Evolutionary conservation across 768 basidiomycete genomes (phyloP).

Genomic region (Boletus fagicola): DNA sequence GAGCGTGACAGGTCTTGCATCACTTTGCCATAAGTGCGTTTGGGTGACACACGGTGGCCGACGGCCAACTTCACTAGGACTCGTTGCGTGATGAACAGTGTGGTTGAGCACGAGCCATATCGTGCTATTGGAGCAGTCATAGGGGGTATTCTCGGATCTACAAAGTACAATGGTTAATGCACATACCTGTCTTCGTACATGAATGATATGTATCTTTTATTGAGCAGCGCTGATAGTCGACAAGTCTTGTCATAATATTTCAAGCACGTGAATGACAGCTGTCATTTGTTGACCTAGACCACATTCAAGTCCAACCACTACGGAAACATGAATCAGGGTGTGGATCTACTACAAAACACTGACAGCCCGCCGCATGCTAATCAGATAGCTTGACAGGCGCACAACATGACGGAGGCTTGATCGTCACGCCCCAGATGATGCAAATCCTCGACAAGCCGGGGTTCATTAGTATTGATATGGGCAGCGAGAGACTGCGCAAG

Average conservation of each 20-base stretch:
- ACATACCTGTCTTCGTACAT: not conserved
- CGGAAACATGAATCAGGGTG: constrained; percentile 14
- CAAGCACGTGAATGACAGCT: not conserved
- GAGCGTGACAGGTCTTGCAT: not conserved
- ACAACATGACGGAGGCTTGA: constrained; percentile 23
- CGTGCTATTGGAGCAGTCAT: not conserved
- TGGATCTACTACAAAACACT: not conserved
- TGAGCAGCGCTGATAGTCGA: not conserved
- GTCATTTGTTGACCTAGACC: not conserved
- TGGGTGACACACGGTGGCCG: not conserved
- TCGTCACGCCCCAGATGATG: constrained; percentile 27
- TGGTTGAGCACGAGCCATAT: not conserved
- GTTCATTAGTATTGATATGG: constrained; percentile 24
- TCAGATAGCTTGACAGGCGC: constrained; percentile 7
- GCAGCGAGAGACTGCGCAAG: constrained; percentile 26
- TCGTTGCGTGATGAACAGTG: not conserved
- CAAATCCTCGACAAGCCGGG: constrained; percentile 27
- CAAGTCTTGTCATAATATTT: not conserved
- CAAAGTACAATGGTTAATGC: not conserved
- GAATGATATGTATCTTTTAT: no score
- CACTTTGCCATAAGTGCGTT: not conserved
- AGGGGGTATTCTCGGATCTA: not conserved
- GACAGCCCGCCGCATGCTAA: not conserved
- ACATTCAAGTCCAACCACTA: not conserved
- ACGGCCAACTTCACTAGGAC: not conserved